Evolutionary conservation across 2,329 filamentous ascomycete species (phyloP), one percentile per base, ranked within the genome.

Genomic region (Plenodomus lindquistii): DNA sequence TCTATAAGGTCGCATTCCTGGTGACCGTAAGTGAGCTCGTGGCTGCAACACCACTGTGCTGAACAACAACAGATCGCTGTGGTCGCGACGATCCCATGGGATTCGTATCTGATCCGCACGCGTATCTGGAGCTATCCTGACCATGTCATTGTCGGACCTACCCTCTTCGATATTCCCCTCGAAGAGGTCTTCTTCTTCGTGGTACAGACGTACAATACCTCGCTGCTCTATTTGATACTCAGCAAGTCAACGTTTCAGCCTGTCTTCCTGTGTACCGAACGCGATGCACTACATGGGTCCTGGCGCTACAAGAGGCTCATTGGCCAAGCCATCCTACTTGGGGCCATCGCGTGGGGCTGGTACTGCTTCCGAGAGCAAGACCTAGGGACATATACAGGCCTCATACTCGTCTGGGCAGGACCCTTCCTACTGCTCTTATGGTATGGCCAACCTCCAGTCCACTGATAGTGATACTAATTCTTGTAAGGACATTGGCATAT

Each of bases 161-260:
- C 77, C 1, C 65, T 89, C 15, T 82, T 82, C 59, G 74, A 76
- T n/a, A 87, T 91, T 16, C 87, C 88, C 0, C 68, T 80, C 4
- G 88, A 91, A 62, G 87, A 91, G 66, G 71, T 90, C 4, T 90
- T 90, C 72, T 91, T 91, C 77, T 91, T 91, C 66, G 72, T 88
- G 17, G 82, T 91, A 19, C 88, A 91, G 71, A 90, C 87, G 1
- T 90, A 88, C 69, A 88, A 84, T 62, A 89, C 87, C 0, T 80
- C 83, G 0, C 71, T 89, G 41, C 66, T 91, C 8, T 91, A 90
- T 61, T 76, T 88, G 9, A 70, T 89, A 1, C 67, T 86, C 17
- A 88, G 80, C 70, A 89, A 87, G 66, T 78, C 84, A 1, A 77
- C 79, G 10, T 75, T 87, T 7, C 78, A 87, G 46, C 75, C 81